phyloP scores from a whole-genome alignment of 1,284 basidiomycete genomes.

The Bjerkandera adusta region DNA sequence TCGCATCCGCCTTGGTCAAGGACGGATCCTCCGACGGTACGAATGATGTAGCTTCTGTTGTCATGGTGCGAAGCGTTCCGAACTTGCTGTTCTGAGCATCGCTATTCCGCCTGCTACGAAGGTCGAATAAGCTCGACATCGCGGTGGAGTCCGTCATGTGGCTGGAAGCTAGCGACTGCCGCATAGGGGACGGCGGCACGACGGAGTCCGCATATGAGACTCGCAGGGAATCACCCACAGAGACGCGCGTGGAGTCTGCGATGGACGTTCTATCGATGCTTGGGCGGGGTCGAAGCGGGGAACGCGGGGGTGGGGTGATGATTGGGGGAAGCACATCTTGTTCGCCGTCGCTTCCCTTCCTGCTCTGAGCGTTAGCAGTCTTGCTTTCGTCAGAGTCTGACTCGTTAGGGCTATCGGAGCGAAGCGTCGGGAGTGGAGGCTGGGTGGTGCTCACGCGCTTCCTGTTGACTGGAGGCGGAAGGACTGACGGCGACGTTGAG shows the following conservation, averaged over 20 bases:
- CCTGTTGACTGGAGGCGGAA: constrained; percentile 27
- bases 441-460: constrained; percentile 55
- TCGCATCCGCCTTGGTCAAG: constrained; percentile 61
- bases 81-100: constrained; percentile 53
- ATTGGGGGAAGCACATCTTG: constrained; percentile 37
- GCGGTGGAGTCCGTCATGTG: constrained; percentile 53
- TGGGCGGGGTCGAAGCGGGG: constrained; percentile 47
- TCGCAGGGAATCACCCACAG: constrained; percentile 39
- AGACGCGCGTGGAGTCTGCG: constrained; percentile 37
- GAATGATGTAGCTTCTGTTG: constrained; percentile 71
- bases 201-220: constrained; percentile 26
- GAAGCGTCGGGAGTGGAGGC: constrained; percentile 47
- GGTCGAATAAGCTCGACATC: constrained; percentile 65
- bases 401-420: constrained; percentile 47
- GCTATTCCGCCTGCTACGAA: constrained; percentile 39
- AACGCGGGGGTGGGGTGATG: constrained; percentile 45
- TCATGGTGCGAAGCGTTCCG: constrained; percentile 76
- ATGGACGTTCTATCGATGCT: constrained; percentile 35
- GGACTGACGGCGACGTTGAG: constrained; percentile 30
- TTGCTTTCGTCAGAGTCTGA: constrained; percentile 24
- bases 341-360: constrained; percentile 18
- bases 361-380: constrained; percentile 23
- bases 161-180: constrained; percentile 41
- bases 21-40: constrained; percentile 53
- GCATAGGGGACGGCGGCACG: constrained; percentile 20